Percentiles rank a stretch among this genome's conserved stretches.
phyloP scores from a whole-genome alignment of 2,329 filamentous ascomycete species.

The Penicillium sp. region DNA sequence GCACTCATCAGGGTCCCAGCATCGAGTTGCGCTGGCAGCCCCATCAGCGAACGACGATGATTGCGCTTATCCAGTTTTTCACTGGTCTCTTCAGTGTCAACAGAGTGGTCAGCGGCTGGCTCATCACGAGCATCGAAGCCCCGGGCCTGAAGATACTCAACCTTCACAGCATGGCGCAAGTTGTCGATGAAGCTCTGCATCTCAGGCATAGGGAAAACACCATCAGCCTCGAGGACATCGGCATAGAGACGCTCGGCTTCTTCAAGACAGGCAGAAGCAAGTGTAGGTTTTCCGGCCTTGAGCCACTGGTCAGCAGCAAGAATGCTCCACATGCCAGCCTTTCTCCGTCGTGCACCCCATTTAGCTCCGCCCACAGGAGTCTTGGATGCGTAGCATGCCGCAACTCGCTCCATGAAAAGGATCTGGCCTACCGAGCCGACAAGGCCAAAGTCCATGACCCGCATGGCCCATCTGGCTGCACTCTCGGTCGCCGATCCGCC shows the following conservation, averaged over 20 bases:
- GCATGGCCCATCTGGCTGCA: constrained; percentile 80
- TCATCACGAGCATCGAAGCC: constrained; percentile 36
- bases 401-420: constrained; percentile 81
- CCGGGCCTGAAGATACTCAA: constrained; percentile 47
- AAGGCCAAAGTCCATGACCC: constrained; percentile 76
- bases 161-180: constrained; percentile 44
- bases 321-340: constrained; percentile 86
- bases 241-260: constrained; percentile 62
- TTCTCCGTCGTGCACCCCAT: constrained; percentile 74
- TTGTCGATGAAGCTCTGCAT: constrained; percentile 53
- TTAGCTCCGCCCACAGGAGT: constrained; percentile 64
- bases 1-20: constrained; percentile 51
- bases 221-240: constrained; percentile 42
- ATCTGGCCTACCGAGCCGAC: constrained; percentile 75
- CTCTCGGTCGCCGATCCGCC: constrained; percentile 81
- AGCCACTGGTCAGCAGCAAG: constrained; percentile 85
- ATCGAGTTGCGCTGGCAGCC: constrained; percentile 52
- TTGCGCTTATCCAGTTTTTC: constrained; percentile 58
- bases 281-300: constrained; percentile 70
- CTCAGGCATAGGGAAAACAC: constrained; percentile 51
- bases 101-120: constrained; percentile 29
- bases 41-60: constrained; percentile 59
- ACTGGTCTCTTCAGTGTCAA: constrained; percentile 47
- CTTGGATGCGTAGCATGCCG: constrained; percentile 78
- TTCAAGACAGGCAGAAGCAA: constrained; percentile 76